A percentile compares a stretch with the other conserved stretches of the same genome.
Evolutionary conservation across 176 grass and related monocot genomes (phyloP).

Genomic region (Oropetium thomaeum): DNA sequence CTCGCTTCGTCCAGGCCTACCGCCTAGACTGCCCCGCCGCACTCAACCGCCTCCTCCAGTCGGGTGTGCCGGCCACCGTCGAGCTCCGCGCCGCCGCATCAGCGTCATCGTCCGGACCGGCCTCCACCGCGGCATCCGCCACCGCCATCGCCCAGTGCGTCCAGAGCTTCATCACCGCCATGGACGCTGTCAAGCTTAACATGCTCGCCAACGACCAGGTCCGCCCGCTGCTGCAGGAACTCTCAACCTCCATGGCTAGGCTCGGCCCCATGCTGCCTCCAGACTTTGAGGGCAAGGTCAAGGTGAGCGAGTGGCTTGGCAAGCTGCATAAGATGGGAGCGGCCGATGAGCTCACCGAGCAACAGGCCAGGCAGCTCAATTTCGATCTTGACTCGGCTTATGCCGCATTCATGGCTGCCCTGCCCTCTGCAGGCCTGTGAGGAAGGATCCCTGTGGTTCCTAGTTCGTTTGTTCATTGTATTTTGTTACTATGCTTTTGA

Average conservation of each 20-base stretch:
- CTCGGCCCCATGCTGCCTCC: conserved; percentile 62
- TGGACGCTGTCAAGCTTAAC: conserved; percentile 94
- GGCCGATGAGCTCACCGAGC: conserved; percentile 86
- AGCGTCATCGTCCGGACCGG: conserved; percentile 30
- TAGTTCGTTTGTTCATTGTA: conserved; percentile 13
- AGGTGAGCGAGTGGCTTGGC: conserved; percentile 80
- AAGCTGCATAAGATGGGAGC: conserved; percentile 91
- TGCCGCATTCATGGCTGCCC: conserved; percentile 78
- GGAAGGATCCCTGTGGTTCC: neutral
- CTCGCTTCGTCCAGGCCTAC: conserved; percentile 78
- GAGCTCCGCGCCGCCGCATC: conserved; percentile 74
- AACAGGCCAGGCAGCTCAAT: conserved; percentile 89
- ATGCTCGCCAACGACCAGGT: conserved; percentile 98
- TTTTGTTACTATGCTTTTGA: conserved; percentile 12
- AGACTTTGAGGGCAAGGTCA: conserved; percentile 90
- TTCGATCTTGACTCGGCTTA: conserved; percentile 93
- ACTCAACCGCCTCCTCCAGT: conserved; percentile 80
- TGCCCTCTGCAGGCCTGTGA: conserved; percentile 67
- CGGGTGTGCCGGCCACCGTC: conserved; percentile 89
- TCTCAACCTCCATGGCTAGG: conserved; percentile 76
- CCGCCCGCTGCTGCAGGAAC: conserved; percentile 78
- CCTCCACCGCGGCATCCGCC: conserved; percentile 44
- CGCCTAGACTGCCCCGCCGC: conserved; percentile 87
- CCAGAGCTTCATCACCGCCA: conserved; percentile 94
- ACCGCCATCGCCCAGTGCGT: conserved; percentile 82